These are phyloP conservation scores for Trypethelium eluteriae DNA, from an alignment of 495 filamentous ascomycete species.

Conservation along the genomic window DNA sequence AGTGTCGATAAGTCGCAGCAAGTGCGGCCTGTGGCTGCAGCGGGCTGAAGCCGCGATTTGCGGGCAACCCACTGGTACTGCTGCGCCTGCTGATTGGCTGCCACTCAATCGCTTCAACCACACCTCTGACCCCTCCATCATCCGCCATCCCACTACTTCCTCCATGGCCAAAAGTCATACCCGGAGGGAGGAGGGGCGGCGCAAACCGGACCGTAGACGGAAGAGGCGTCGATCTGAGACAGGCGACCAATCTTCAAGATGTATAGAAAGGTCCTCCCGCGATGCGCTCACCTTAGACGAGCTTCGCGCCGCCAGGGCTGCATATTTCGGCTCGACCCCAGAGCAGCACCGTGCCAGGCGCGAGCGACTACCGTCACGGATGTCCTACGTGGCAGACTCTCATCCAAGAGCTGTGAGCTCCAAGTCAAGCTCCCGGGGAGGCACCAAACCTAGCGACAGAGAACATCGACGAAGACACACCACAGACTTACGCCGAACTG, in stretches of 20 bases:
- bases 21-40: background rate
- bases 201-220: slow-evolving; percentile 10
- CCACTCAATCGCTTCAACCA: background rate
- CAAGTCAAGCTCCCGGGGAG: slow-evolving; percentile 9
- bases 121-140: slow-evolving; percentile 11
- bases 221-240: slow-evolving; percentile 10
- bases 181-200: slow-evolving; percentile 2
- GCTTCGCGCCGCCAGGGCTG: slow-evolving; percentile 9
- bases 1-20: too few species aligned
- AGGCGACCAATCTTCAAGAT: slow-evolving; percentile 10
- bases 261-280: slow-evolving; percentile 12
- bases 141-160: slow-evolving; percentile 9
- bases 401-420: slow-evolving; percentile 11
- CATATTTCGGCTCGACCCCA: slow-evolving; percentile 10
- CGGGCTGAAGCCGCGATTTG: background rate
- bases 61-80: background rate
- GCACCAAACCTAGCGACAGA: background rate
- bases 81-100: background rate
- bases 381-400: slow-evolving; percentile 13
- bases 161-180: slow-evolving; percentile 11
- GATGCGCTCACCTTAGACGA: slow-evolving; percentile 10
- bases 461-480: slow-evolving; percentile 8
- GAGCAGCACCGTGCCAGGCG: background rate
- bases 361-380: background rate
- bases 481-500: background rate